phyloP scores from a whole-genome alignment of 2,329 filamentous ascomycete genomes.

The Penicillium glabrum region DNA sequence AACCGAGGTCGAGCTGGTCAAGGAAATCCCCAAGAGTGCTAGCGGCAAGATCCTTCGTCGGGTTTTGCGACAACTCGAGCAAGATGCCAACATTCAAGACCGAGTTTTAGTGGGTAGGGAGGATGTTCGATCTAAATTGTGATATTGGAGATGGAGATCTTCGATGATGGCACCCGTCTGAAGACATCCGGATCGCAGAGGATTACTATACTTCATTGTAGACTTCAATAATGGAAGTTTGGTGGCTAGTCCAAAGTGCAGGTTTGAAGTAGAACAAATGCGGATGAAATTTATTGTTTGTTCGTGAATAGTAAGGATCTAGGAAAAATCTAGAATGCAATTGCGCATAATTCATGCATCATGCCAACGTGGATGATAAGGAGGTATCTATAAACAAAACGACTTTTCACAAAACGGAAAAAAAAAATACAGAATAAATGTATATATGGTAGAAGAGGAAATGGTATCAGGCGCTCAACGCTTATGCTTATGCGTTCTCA shows the following conservation, averaged over 20 bases:
- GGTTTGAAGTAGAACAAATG: no score
- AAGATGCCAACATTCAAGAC: not conserved
- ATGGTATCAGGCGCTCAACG: not conserved
- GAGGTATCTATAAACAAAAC: not conserved
- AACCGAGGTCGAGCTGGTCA: conserved; percentile 36
- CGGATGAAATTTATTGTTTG: no score
- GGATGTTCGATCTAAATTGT: not conserved
- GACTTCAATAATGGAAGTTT: no score
- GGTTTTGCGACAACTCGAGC: conserved; percentile 50
- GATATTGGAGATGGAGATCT: not conserved
- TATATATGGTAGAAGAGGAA: not conserved
- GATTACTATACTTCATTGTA: no score
- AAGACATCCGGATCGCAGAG: no score
- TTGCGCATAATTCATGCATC: not conserved
- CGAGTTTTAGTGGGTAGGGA: not conserved
- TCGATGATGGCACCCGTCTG: no score
- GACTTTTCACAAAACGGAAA: conserved; percentile 28
- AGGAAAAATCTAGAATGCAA: not conserved
- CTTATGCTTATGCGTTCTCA: conserved; percentile 32
- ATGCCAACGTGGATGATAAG: not conserved
- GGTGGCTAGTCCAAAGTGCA: no score
- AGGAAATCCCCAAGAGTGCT: conserved; percentile 68
- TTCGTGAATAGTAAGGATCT: not conserved
- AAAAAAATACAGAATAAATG: conserved; percentile 29
- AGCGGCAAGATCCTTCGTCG: conserved; percentile 73